Conservation (phyloP, 106 monocot genomes). For the Acorus gramineus region DNA sequence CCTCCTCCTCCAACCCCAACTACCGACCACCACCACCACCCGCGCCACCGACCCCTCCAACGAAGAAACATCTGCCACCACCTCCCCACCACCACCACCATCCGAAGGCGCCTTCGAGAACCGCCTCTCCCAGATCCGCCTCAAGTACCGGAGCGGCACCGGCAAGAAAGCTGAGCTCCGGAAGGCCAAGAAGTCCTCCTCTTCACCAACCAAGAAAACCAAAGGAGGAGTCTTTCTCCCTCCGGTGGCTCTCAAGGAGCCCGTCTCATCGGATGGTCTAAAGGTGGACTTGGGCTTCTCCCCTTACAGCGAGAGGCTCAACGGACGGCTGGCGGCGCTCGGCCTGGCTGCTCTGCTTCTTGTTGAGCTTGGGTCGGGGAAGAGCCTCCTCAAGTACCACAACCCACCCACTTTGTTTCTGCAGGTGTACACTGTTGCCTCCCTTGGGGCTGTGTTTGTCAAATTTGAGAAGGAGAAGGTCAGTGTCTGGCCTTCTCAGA, state of each 20-base stretch:
- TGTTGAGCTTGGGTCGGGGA: constrained; percentile 77
- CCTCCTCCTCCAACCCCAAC: constrained; percentile 4
- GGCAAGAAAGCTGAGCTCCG: constrained; percentile 79
- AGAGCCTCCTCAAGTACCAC: constrained; percentile 59
- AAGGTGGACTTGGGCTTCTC: constrained; percentile 67
- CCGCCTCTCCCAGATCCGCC: constrained; percentile 40
- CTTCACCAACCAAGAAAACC: constrained; percentile 7
- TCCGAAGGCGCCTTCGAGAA: constrained; percentile 30
- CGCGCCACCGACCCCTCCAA: background rate
- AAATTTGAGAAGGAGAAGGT: constrained; percentile 82
- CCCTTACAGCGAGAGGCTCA: constrained; percentile 74
- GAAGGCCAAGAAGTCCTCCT: constrained; percentile 23
- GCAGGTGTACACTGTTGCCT: constrained; percentile 69
- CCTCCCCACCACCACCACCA: background rate
- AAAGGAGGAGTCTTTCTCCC: constrained; percentile 46
- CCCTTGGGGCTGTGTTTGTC: constrained; percentile 39
- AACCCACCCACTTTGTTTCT: constrained; percentile 44
- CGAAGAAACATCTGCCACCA: background rate
- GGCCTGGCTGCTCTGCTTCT: constrained; percentile 71
- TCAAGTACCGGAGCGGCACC: constrained; percentile 78
- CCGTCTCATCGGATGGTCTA: constrained; percentile 28
- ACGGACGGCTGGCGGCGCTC: constrained; percentile 59
- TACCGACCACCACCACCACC: constrained; percentile 12
- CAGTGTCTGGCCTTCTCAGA: constrained; percentile 57
- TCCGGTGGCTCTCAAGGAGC: constrained; percentile 44